Percentiles rank a stretch among this genome's conserved stretches.
Evolutionary conservation across 768 basidiomycete genomes (phyloP).

Genomic region (Boletus huronensis): DNA sequence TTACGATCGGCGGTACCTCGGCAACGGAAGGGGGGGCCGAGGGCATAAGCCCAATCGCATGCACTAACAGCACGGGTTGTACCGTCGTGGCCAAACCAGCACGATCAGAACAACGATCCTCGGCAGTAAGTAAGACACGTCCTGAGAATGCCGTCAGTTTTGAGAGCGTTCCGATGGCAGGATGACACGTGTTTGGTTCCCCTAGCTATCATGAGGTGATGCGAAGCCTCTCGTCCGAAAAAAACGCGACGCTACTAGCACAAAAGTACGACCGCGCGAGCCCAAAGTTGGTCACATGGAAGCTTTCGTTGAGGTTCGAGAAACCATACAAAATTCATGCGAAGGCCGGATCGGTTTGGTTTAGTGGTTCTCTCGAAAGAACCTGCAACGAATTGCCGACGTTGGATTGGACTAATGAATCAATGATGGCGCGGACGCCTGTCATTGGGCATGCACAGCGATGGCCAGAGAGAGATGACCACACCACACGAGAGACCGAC

Average conservation of each 20-base stretch:
- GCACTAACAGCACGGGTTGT: neutral
- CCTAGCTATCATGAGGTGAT: neutral
- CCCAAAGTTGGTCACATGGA: neutral
- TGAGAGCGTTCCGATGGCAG: neutral
- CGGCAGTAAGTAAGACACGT: neutral
- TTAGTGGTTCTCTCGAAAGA: neutral
- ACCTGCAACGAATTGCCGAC: neutral
- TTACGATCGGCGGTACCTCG: neutral
- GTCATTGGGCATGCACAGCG: neutral
- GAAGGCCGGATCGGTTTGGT: neutral
- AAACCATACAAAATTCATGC: neutral
- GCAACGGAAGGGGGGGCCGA: neutral
- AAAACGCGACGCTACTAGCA: neutral
- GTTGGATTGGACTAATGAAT: constrained; percentile 3
- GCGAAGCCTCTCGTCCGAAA: neutral
- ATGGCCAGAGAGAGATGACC: neutral
- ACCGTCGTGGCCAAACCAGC: neutral
- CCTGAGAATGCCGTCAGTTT: constrained; percentile 13
- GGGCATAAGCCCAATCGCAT: neutral
- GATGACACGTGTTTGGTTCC: neutral
- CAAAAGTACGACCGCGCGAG: neutral
- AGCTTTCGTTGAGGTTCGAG: neutral
- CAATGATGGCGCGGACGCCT: neutral
- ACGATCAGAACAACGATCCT: neutral
- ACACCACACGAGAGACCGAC: neutral